Evolutionary conservation across 495 filamentous ascomycete genomes (phyloP).

Genomic region (Aspergillus cavernicola): DNA sequence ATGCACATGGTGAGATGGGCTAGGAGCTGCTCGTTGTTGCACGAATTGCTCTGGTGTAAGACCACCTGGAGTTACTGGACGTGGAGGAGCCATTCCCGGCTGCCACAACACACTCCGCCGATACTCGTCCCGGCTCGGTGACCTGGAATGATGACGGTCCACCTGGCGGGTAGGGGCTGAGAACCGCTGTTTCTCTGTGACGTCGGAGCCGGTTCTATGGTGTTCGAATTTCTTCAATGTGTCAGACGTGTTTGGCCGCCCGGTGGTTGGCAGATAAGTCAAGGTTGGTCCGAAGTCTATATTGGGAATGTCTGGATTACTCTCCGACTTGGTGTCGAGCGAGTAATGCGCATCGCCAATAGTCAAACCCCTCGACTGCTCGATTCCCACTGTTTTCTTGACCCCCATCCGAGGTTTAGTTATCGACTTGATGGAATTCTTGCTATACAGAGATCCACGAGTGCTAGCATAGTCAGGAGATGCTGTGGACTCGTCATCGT

Average conservation of each 20-base stretch:
- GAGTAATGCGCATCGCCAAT: constrained; percentile 60
- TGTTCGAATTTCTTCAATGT: constrained; percentile 35
- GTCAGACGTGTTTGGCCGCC: constrained; percentile 38
- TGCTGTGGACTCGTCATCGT: constrained; percentile 46
- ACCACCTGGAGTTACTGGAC: constrained; percentile 44
- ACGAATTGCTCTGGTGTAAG: constrained; percentile 77
- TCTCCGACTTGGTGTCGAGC: constrained; percentile 26
- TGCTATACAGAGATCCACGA: constrained; percentile 59
- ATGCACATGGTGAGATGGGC: constrained; percentile 49
- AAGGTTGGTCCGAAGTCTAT: constrained; percentile 87
- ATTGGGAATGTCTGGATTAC: constrained; percentile 58
- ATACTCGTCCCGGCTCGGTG: constrained; percentile 42
- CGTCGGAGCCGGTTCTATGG: constrained; percentile 37
- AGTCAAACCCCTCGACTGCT: constrained; percentile 46
- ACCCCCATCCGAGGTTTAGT: constrained; percentile 78
- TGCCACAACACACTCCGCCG: constrained; percentile 75
- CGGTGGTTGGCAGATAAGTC: constrained; percentile 54
- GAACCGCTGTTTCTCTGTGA: constrained; percentile 30
- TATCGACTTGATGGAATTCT: constrained; percentile 50
- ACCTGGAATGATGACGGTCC: constrained; percentile 33
- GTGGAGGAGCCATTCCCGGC: constrained; percentile 56
- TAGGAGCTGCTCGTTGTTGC: constrained; percentile 69
- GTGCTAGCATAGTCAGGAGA: constrained; percentile 71
- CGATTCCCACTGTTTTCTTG: constrained; percentile 72
- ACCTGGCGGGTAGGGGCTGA: constrained; percentile 25